Evolutionary conservation across 1,139 yeast species (phyloP), one percentile per base, ranked within the genome.

Genomic region (Candida sanyaensis): DNA sequence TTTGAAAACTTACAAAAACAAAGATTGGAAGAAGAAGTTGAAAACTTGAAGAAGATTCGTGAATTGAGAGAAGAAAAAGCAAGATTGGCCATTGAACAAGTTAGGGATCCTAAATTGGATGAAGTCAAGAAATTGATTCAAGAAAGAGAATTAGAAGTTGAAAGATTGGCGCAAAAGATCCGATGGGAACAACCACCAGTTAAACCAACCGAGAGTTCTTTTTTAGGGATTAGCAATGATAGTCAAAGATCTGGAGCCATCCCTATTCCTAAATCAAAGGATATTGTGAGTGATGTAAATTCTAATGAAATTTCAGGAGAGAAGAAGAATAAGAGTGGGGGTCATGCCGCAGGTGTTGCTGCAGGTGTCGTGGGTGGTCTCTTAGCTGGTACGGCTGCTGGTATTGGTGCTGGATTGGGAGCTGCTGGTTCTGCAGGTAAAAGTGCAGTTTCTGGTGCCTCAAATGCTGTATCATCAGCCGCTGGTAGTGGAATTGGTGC

Each of bases 61-160:
- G 63, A 65, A 44, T 68, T 71, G 54, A 67, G 74, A 56, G 75
- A 68, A 58, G 75, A 71, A 50, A 71, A 68, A 54, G 65, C 65
- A 5, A 63, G 65, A 50, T 65, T 70, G 50, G 58, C 71, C n/a
- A 57, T 53, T 37, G 64, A 66, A 49, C 64, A 65, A 42, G 55
- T 56, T 29, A 58, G 60, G 33, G 63, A 62, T 42, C 49, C 55
- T 41, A 63, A 65, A 37, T 46, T 68, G 41, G 68, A 63, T 36
- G 69, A 65, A 41, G 60, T 71, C 46, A 69, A 70, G 52, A 60
- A 63, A 45, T 63, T 71, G 51, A 71, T 71, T 50, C 70, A 66
- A 48, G 67, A 63, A 17, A 60, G 76, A 48, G 75, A 72, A 52
- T 54, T 63, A 41, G 75, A 71, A 54, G 72, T 69, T 36, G 63